Percentiles rank a stretch among this genome's conserved stretches.
These are phyloP conservation scores for Amborella trichopoda DNA, from an alignment of 164 flowering plant species.

Conservation along the genomic window DNA sequence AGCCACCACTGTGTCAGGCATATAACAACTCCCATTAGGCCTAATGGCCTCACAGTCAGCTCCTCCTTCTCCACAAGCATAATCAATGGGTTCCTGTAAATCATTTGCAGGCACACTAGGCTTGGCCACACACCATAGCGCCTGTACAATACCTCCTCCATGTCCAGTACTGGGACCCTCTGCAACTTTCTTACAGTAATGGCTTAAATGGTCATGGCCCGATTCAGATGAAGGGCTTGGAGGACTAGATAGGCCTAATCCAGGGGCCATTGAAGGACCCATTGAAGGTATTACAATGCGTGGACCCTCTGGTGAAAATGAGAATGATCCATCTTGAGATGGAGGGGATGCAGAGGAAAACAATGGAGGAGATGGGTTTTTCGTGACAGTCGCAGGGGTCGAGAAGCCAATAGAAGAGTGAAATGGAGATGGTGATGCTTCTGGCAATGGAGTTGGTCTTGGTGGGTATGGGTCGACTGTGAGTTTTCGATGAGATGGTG, in stretches of 20 bases:
- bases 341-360: slow-evolving; percentile 14
- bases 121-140: slow-evolving; percentile 90
- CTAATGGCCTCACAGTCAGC: slow-evolving; percentile 63
- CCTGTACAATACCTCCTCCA: too few relatives aligned
- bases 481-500: slow-evolving; percentile 39
- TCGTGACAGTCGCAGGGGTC: slow-evolving; percentile 27
- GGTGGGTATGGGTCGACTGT: slow-evolving; percentile 43
- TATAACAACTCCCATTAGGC: slow-evolving; percentile 63
- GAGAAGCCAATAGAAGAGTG: slow-evolving; percentile 35
- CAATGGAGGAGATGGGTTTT: slow-evolving; percentile 35
- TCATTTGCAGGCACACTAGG: slow-evolving; percentile 70
- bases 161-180: too few relatives aligned
- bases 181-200: slow-evolving; percentile 8
- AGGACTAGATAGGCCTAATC: slow-evolving; percentile 8
- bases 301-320: slow-evolving; percentile 11
- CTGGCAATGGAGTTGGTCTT: slow-evolving; percentile 53
- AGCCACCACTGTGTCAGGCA: slow-evolving; percentile 54
- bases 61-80: slow-evolving; percentile 87
- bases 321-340: slow-evolving; percentile 7
- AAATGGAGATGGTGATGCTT: slow-evolving; percentile 23
- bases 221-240: slow-evolving; percentile 33
- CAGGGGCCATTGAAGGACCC: background rate
- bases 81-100: slow-evolving; percentile 73
- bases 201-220: slow-evolving; percentile 18
- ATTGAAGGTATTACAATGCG: too few relatives aligned